Percentiles rank a stretch among this genome's conserved stretches.
Conservation (phyloP, 495 filamentous ascomycete genomes). For the Lasiosphaeris hirsuta region DNA sequence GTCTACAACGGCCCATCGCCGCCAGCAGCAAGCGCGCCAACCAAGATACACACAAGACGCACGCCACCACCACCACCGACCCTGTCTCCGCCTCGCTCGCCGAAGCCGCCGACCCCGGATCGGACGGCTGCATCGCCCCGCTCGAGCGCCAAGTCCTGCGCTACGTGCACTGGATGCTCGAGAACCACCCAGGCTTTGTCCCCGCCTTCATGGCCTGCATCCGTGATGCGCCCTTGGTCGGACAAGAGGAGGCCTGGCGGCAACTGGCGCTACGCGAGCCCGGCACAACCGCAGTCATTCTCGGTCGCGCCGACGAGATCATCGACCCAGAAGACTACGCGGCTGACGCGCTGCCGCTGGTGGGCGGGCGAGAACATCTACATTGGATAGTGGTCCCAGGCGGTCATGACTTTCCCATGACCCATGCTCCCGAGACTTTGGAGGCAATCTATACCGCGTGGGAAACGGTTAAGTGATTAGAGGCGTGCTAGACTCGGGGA, state of each 20-base stretch:
- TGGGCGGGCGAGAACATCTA: slow-evolving; percentile 37
- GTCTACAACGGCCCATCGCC: slow-evolving; percentile 41
- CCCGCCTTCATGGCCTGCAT: slow-evolving; percentile 50
- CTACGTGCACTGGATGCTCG: slow-evolving; percentile 51
- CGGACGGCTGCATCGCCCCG: slow-evolving; percentile 14
- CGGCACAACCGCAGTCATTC: slow-evolving; percentile 47
- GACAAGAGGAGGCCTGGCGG: slow-evolving; percentile 48
- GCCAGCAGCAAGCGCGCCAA: slow-evolving; percentile 23
- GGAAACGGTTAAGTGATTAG: slow-evolving; percentile 14
- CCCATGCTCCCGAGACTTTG: slow-evolving; percentile 35
- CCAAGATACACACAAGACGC: too few relatives aligned
- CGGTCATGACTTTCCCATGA: slow-evolving; percentile 53
- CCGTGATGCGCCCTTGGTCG: slow-evolving; percentile 46
- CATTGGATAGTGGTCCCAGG: slow-evolving; percentile 43
- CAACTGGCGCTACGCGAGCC: slow-evolving; percentile 35
- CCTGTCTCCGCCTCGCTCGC: slow-evolving; percentile 26
- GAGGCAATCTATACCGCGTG: slow-evolving; percentile 41
- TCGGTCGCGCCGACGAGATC: slow-evolving; percentile 48
- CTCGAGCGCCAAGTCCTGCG: slow-evolving; percentile 31
- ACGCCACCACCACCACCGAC: slow-evolving; percentile 14
- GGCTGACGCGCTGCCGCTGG: slow-evolving; percentile 35
- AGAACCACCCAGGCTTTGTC: slow-evolving; percentile 51
- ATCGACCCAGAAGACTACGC: slow-evolving; percentile 39
- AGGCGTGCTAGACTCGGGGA: too few relatives aligned
- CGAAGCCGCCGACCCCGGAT: slow-evolving; percentile 27